Conservation (phyloP, 345 rosid genomes). For the Theobroma cacao region DNA sequence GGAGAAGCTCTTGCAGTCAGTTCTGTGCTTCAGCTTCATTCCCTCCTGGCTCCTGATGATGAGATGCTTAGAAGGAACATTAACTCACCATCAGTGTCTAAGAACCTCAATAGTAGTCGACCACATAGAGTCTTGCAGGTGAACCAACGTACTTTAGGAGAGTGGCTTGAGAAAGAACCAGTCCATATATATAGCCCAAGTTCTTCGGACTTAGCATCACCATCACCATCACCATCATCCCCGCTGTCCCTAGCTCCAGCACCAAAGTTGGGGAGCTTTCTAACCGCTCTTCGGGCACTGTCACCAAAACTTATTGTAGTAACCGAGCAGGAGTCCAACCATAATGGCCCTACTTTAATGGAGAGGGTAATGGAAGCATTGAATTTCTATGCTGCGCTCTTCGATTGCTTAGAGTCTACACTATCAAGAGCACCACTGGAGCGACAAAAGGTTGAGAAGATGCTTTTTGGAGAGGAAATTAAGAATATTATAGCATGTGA, state of each 20-base stretch:
- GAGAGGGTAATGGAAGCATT: conserved; percentile 64
- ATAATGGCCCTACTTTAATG: conserved; percentile 44
- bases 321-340: conserved; percentile 68
- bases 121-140: conserved; percentile 32
- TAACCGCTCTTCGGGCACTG: conserved; percentile 49
- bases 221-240: conserved; percentile 29
- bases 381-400: conserved; percentile 58
- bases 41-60: conserved; percentile 55
- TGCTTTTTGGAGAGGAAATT: conserved; percentile 71
- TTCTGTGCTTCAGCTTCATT: conserved; percentile 67
- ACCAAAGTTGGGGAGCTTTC: conserved; percentile 47
- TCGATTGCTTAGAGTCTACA: conserved; percentile 72
- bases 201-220: conserved; percentile 43
- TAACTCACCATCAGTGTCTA: conserved; percentile 41
- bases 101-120: conserved; percentile 24
- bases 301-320: conserved; percentile 69
- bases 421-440: conserved; percentile 45
- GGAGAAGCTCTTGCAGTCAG: conserved; percentile 78
- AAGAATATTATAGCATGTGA: conserved; percentile 71
- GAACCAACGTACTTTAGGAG: conserved; percentile 56
- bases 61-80: conserved; percentile 28
- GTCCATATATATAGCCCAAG: conserved; percentile 32
- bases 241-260: conserved; percentile 42
- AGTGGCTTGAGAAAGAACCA: conserved; percentile 67
- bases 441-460: conserved; percentile 66